Evolutionary conservation across 2,329 filamentous ascomycete species (phyloP), one percentile per base, ranked within the genome.

Genomic region (Thielaviopsis populi): DNA sequence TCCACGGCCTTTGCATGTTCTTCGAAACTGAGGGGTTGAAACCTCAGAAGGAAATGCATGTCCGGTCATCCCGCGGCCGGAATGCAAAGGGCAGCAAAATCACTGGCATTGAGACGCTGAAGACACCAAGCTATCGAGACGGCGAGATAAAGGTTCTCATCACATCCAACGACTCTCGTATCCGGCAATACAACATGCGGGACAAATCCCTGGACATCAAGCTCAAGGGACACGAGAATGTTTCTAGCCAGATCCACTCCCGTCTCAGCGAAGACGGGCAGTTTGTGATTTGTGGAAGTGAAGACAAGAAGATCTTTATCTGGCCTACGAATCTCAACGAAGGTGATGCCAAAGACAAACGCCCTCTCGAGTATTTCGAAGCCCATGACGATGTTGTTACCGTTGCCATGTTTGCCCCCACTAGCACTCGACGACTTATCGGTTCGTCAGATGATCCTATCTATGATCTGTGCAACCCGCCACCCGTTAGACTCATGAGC

Each of bases 31-130:
- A 97, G 69, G 90, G 90, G 0, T 75, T 99, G 61, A 94, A 89
- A 70, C 83, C 86, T 62, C 83, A 89, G 68, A 87, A 87, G 1
- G 91, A 96, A 71, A 86, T 97, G 37, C 91, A 96, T 68, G 91
- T 96, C n/a, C 85, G 91, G 54, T 96, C 91, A 0, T 90, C 90
- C 0, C 82, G 91, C 66, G 92, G 94, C 2, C 91, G 91, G 71
- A 97, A 96, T 70, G 88, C 91, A 3, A 96, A 95, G 72, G 92
- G 92, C 5, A 96, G 91, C 76, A 99, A 99, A 72, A 96, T 99
- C 69, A 97, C 94, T 0, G 91, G 91, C 6, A 96, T 99, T 62
- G 85, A 92, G 70, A 87, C 90, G 0, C 84, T 86, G 68, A 74
- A 76, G 17, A 77, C 30, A 13, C 30, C 24, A 64, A 50, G 53